Conservation (phyloP, 1,284 basidiomycete genomes). For the Ceratobasidium sp. region DNA sequence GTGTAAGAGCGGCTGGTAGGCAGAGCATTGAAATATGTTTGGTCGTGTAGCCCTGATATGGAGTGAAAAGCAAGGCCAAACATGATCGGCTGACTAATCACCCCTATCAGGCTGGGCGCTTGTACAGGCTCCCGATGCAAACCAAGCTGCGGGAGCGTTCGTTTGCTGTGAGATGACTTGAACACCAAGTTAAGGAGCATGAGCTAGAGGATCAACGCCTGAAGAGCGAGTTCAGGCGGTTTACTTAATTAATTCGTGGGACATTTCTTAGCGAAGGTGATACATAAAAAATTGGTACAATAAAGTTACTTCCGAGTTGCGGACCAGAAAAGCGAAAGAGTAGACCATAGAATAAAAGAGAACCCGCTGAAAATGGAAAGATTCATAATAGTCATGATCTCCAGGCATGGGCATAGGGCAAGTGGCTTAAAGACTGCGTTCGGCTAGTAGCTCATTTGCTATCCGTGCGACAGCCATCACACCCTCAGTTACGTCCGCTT, state of each 20-base stretch:
- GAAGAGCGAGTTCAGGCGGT: no score
- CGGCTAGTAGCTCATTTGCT: constrained; percentile 40
- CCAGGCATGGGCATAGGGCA: neutral
- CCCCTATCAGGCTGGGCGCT: no score
- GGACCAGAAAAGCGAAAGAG: neutral
- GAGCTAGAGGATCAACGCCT: no score
- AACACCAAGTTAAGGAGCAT: no score
- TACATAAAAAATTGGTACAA: neutral
- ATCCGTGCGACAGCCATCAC: constrained; percentile 43
- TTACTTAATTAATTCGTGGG: no score
- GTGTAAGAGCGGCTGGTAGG: neutral
- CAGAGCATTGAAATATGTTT: neutral
- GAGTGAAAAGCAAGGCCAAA: neutral
- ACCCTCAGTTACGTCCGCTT: constrained; percentile 41
- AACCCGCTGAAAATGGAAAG: neutral
- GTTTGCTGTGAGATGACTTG: no score
- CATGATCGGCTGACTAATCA: no score
- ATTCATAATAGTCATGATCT: neutral
- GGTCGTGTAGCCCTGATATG: neutral
- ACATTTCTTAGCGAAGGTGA: no score
- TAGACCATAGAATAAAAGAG: neutral
- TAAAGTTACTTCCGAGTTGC: neutral
- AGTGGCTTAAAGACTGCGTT: constrained; percentile 20
- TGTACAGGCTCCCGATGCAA: no score
- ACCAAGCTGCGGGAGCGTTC: no score